Evolutionary conservation across 2,329 filamentous ascomycete species (phyloP), one percentile per base, ranked within the genome.

Genomic region (Madurella mycetomatis): DNA sequence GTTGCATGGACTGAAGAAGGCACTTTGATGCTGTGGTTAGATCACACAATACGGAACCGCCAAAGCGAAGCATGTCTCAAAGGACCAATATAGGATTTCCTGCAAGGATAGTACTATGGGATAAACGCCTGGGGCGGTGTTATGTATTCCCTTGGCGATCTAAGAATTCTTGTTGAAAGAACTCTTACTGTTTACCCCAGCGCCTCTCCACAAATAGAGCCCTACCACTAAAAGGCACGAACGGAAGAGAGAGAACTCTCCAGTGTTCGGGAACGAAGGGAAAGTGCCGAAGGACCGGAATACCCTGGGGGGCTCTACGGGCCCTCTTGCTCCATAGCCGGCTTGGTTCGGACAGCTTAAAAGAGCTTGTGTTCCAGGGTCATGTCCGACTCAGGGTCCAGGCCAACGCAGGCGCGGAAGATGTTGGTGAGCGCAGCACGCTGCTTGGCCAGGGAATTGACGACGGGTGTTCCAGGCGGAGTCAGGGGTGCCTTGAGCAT

Each of bases 321-420:
- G 42, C 15, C 9, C n/a, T 34, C 5, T 34, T 39, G 19, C 13
- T 4, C 13, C 11, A 25, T 25, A 9, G 34, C 34, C 13, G 34
- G 34, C 34, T 12, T 37, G 7, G 15, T 9, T 19, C 40, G 1
- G 40, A 31, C 12, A 40, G 41, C 55, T 72, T 82, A 89, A 71
- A 96, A 92, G 61, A 97, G 83, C 85, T 97, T 99, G 80, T 97
- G 92, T 82, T 99, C 94, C 50, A 97, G 83, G 41, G 92, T 96
- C 94, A 99, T 99, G 72, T 99, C 94, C 54, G 87, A 94, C 82
- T 99, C 94, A 15, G 94, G 94, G 81, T 96, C 90, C 57, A 99
- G 83, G 62, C 94, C 94, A 66, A 99, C 87, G 68, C 92, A 97
- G 62, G 94, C 94, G 68, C 92, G 91, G 86, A 99, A 95, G 76